phyloP scores from a whole-genome alignment of 495 filamentous ascomycete genomes.

The Xanthoparmelia taractica region DNA sequence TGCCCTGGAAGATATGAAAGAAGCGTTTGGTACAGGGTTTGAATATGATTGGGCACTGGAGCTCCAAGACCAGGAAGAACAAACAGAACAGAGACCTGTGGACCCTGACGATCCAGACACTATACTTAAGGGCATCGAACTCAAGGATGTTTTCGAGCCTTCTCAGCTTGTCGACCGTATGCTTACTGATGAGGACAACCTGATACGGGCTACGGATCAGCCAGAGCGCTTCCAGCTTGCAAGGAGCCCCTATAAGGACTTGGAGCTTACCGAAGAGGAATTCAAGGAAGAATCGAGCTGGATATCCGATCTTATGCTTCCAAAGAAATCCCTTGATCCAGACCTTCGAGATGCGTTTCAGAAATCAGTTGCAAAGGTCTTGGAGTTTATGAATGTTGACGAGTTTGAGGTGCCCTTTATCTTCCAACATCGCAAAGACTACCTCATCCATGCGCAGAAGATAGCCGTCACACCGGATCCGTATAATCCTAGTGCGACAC shows the following conservation, averaged over 20 bases:
- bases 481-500: constrained; percentile 55
- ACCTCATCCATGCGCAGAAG: constrained; percentile 86
- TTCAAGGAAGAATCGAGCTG: constrained; percentile 82
- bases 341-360: constrained; percentile 76
- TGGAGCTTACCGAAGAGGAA: constrained; percentile 68
- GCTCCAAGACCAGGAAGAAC: constrained; percentile 57
- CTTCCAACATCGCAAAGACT: constrained; percentile 96
- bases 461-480: constrained; percentile 46
- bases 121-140: constrained; percentile 53
- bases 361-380: constrained; percentile 79
- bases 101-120: constrained; percentile 38
- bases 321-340: constrained; percentile 61
- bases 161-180: constrained; percentile 87
- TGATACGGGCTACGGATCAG: constrained; percentile 75
- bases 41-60: constrained; percentile 93
- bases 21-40: constrained; percentile 87
- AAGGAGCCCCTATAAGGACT: constrained; percentile 73
- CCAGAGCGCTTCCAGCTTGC: constrained; percentile 92
- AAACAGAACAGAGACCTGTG: constrained; percentile 58
- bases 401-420: constrained; percentile 94
- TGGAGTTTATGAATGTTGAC: constrained; percentile 88
- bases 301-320: constrained; percentile 82
- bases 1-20: constrained; percentile 87
- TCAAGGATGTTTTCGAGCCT: constrained; percentile 97
- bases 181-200: constrained; percentile 89